Base-by-base conservation (phyloP, 1,139 yeast species). In the Hemisphaericaspora lyxosophila region DNA sequence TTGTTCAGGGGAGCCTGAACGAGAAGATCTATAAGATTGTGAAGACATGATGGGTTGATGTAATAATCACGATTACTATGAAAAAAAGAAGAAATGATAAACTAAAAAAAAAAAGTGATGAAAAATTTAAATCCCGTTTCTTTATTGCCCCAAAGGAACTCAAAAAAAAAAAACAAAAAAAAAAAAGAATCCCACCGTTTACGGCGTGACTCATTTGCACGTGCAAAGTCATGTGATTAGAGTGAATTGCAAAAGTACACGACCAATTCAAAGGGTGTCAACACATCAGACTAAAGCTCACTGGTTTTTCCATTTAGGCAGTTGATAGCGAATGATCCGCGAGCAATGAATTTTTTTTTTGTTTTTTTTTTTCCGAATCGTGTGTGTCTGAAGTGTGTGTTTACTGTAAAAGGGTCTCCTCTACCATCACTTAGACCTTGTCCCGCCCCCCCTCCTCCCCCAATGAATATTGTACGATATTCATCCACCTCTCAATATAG, bases 11-110 rank as follows among this genome's bases (percentile, higher is more conserved):
- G 59, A 60, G 17, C 80, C 55, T 6, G 94, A 80, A 59, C 97
- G 82, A 11, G 98, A 88, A 17, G 97, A 90, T 66, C 95, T 83
- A 62, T 92, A 92, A 36, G 69, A 62, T 64, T 79, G 79, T 6
- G 84, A 72, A 7, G 47, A 39, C 23, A 36, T 30, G 12, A 12
- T 28, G n/a, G n/a, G n/a, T n/a, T n/a, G n/a, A n/a, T n/a, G n/a
- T n/a, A n/a, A n/a, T n/a, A n/a, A n/a, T n/a, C n/a, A n/a, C n/a
- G n/a, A n/a, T n/a, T n/a, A n/a, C n/a, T n/a, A n/a, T n/a, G n/a
- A n/a, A n/a, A n/a, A n/a, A n/a, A n/a, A n/a, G n/a, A n/a, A n/a
- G n/a, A n/a, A n/a, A n/a, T n/a, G n/a, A n/a, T n/a, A n/a, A n/a
- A n/a, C n/a, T n/a, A n/a, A n/a, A n/a, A 14, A 18, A 23, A 23